Evolutionary conservation across 2,329 filamentous ascomycete species (phyloP).

Genomic region (Penicillium sp.): DNA sequence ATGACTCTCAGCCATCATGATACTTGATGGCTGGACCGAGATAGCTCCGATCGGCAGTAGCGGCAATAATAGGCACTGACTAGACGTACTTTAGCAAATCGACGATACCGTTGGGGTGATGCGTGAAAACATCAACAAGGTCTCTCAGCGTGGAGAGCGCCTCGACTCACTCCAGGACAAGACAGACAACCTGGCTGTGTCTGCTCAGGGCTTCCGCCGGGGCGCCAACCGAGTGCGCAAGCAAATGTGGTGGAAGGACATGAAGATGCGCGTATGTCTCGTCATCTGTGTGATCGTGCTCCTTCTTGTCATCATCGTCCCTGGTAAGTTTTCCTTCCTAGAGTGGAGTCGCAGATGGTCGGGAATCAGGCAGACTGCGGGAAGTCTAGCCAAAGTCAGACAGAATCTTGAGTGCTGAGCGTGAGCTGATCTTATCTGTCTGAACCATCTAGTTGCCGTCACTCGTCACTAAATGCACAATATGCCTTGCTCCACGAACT

Average conservation of each 20-base stretch:
- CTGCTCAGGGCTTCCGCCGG: slow-evolving; percentile 90
- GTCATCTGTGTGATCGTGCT: slow-evolving; percentile 86
- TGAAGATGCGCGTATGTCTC: slow-evolving; percentile 99
- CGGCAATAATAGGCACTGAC: slow-evolving; percentile 16
- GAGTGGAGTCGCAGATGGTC: not conserved
- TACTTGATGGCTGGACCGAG: not conserved
- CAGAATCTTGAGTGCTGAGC: not conserved
- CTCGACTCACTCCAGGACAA: slow-evolving; percentile 87
- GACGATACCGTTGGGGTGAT: slow-evolving; percentile 92
- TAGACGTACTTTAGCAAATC: slow-evolving; percentile 68
- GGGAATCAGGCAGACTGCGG: too few relatives aligned
- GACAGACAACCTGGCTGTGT: slow-evolving; percentile 84
- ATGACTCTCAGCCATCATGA: not conserved
- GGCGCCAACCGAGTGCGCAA: slow-evolving; percentile 94
- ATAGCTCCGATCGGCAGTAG: slow-evolving; percentile 1
- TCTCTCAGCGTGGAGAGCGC: slow-evolving; percentile 84
- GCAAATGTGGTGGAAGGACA: slow-evolving; percentile 99
- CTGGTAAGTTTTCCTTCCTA: slow-evolving; percentile 56
- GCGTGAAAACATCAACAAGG: slow-evolving; percentile 96
- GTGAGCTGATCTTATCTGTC: slow-evolving; percentile 1
- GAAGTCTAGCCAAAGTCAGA: not conserved
- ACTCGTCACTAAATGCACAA: slow-evolving; percentile 32
- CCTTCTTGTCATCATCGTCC: slow-evolving; percentile 89
- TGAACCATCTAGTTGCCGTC: slow-evolving; percentile 3
- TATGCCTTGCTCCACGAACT: slow-evolving; percentile 14